Conservation (phyloP, 148 eudicot genomes). For the Pharnaceum exiguum region DNA sequence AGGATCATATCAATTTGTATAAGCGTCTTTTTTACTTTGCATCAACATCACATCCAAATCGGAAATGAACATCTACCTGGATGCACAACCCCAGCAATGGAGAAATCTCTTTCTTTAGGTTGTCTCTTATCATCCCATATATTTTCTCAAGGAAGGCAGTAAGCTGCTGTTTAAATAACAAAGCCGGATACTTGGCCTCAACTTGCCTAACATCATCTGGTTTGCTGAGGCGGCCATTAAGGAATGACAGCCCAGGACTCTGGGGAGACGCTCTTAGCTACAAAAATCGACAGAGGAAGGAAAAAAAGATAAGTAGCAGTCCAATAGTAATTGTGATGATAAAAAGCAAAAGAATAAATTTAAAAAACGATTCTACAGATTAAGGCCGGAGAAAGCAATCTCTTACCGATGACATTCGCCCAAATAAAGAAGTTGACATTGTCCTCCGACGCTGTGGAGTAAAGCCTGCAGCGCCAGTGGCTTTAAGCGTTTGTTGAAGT, state of each 20-base stretch:
- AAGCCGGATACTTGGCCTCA: conserved; percentile 98
- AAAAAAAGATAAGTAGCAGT: not conserved
- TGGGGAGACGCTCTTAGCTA: conserved; percentile 90
- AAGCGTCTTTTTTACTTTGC: not conserved
- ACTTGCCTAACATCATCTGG: conserved; percentile 83
- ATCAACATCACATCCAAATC: not conserved
- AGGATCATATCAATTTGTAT: not conserved
- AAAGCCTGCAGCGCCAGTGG: conserved; percentile 83
- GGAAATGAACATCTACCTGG: conserved; percentile 47
- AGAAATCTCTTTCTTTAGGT: conserved; percentile 92
- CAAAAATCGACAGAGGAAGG: not conserved
- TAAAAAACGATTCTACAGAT: not conserved
- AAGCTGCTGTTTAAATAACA: conserved; percentile 93
- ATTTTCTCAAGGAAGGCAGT: conserved; percentile 98
- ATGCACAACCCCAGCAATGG: conserved; percentile 90
- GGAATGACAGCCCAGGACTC: conserved; percentile 73
- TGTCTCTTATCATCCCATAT: conserved; percentile 97
- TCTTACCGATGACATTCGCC: conserved; percentile 95
- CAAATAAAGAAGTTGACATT: conserved; percentile 82
- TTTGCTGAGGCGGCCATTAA: conserved; percentile 70
- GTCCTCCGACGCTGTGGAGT: conserved; percentile 90
- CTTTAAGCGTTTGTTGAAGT: conserved; percentile 98
- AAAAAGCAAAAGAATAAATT: not conserved
- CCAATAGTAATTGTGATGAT: too few species aligned
- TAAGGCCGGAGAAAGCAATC: not conserved